A percentile compares a stretch with the other conserved stretches of the same genome.
phyloP scores from a whole-genome alignment of 306 rosid genomes.

The Abrus precatorius region DNA sequence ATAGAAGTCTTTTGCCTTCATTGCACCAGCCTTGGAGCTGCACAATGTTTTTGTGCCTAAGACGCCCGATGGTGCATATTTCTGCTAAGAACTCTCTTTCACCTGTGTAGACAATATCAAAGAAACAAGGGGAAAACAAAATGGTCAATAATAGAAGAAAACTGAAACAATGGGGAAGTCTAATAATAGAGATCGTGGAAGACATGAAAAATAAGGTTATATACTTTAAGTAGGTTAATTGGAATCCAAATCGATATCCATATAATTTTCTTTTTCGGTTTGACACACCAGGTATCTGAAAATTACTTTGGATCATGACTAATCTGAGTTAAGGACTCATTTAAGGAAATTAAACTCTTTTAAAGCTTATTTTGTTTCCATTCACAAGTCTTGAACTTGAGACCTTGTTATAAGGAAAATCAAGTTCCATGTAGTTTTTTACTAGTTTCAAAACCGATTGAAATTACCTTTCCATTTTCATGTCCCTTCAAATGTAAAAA shows the following conservation, averaged over 20 bases:
- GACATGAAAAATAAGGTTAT: background rate
- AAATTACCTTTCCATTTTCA: too few species aligned
- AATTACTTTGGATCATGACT: too few species aligned
- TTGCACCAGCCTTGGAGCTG: slow-evolving; percentile 72
- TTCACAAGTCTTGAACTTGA: too few species aligned
- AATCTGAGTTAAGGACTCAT: too few species aligned
- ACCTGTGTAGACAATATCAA: slow-evolving; percentile 49
- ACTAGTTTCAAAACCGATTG: too few species aligned
- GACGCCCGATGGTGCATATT: slow-evolving; percentile 67
- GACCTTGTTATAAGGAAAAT: too few species aligned
- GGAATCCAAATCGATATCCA: background rate
- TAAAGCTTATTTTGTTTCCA: too few species aligned
- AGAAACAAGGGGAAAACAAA: slow-evolving; percentile 11
- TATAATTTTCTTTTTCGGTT: background rate
- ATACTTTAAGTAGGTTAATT: background rate
- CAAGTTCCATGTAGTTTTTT: too few species aligned
- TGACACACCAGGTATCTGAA: too few species aligned
- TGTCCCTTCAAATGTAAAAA: too few species aligned
- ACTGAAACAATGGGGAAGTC: background rate
- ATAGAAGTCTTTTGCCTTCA: slow-evolving; percentile 48
- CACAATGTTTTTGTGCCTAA: slow-evolving; percentile 68
- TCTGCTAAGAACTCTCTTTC: slow-evolving; percentile 71
- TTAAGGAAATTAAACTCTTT: too few species aligned
- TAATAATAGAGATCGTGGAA: background rate
- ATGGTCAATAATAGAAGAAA: slow-evolving; percentile 3